These are phyloP conservation scores for Candida hungchunana DNA, from an alignment of 805 yeast genomes.

Conservation along the genomic window DNA sequence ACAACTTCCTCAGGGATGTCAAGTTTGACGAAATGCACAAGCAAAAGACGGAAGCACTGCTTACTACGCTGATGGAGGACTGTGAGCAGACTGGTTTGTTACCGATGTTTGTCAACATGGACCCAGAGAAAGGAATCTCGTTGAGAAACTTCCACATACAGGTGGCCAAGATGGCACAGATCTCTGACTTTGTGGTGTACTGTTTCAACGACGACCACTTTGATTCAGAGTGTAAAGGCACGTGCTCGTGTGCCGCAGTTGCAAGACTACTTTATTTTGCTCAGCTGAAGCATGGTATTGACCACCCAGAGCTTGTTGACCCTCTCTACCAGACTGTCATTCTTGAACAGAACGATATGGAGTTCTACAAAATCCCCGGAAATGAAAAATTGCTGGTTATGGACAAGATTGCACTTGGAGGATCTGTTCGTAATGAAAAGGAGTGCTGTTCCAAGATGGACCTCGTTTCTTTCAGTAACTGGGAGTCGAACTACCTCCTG, in stretches of 20 bases:
- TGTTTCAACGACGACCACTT: constrained; percentile 44
- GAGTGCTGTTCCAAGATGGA: constrained; percentile 34
- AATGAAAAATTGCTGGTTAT: constrained; percentile 20
- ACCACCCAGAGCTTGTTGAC: constrained; percentile 26
- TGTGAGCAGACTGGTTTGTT: constrained; percentile 32
- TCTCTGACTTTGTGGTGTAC: constrained; percentile 77
- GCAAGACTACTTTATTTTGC: constrained; percentile 42
- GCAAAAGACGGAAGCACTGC: constrained; percentile 4
- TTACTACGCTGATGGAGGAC: constrained; percentile 20
- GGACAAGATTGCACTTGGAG: constrained; percentile 22
- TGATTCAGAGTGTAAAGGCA: constrained; percentile 17
- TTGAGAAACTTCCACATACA: constrained; percentile 85
- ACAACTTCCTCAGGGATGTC: constrained; percentile 22
- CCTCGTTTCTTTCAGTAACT: constrained; percentile 42
- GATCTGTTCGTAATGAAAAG: constrained; percentile 14
- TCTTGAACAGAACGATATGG: constrained; percentile 14
- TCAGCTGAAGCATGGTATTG: constrained; percentile 30
- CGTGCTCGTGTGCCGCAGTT: constrained; percentile 35
- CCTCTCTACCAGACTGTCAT: constrained; percentile 22
- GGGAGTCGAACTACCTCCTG: constrained; percentile 65
- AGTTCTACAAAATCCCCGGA: constrained; percentile 9
- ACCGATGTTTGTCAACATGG: constrained; percentile 55
- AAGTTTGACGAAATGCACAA: constrained; percentile 12
- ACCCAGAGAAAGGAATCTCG: constrained; percentile 69
- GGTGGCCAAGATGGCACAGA: constrained; percentile 68